Percentiles rank a stretch among this genome's conserved stretches.
Conservation (phyloP, 2,329 filamentous ascomycete genomes). For the Aspergillus pseudotamarii region DNA sequence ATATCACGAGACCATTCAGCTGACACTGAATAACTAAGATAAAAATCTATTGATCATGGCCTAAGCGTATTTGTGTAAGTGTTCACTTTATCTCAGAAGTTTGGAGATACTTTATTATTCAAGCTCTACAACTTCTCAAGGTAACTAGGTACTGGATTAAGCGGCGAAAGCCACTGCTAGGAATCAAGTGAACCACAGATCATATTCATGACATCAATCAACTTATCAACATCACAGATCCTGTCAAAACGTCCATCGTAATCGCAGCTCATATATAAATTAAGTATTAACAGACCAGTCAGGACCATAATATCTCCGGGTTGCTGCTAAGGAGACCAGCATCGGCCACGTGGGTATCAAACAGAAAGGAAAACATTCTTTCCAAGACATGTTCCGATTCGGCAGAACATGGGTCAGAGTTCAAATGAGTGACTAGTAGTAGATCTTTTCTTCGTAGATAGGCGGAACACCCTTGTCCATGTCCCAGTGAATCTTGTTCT, state of each 20-base stretch:
- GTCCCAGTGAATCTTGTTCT: constrained; percentile 67
- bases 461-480: constrained; percentile 59
- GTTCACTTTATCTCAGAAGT: too few species aligned
- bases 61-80: too few species aligned
- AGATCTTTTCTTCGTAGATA: constrained; percentile 60
- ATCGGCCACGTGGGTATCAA: constrained; percentile 5
- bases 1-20: too few species aligned
- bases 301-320: background rate
- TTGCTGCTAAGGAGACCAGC: background rate
- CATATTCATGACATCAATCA: constrained; percentile 1
- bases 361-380: background rate
- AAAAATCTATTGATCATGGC: too few species aligned
- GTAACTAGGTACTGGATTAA: background rate
- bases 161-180: background rate
- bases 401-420: background rate
- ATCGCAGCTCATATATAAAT: constrained; percentile 3
- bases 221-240: background rate
- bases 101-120: background rate
- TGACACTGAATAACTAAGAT: too few species aligned
- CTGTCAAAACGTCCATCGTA: background rate
- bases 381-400: background rate
- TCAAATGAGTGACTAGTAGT: constrained; percentile 44
- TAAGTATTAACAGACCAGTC: constrained; percentile 1
- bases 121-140: background rate
- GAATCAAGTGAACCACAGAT: background rate